Percentiles rank a stretch among this genome's conserved stretches.
phyloP scores from a whole-genome alignment of 2,329 filamentous ascomycete genomes.

The Fusarium beomiforme region DNA sequence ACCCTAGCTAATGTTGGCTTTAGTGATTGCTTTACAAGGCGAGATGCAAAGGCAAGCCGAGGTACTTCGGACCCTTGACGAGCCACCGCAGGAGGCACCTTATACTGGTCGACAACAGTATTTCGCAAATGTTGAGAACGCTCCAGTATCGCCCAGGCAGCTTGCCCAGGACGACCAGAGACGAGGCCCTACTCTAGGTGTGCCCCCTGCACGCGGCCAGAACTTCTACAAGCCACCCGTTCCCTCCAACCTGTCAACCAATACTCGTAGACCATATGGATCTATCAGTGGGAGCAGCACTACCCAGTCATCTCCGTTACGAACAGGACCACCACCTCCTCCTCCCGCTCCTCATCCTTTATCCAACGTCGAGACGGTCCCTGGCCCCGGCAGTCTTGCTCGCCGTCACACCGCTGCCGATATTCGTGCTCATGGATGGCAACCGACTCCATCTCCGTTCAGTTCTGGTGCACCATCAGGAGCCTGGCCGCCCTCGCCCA shows the following conservation, averaged over 20 bases:
- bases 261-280: conserved; percentile 81
- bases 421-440: conserved; percentile 89
- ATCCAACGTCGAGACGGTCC: conserved; percentile 69
- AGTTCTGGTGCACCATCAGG: conserved; percentile 63
- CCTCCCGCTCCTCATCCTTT: conserved; percentile 72
- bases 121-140: conserved; percentile 74
- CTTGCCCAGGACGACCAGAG: conserved; percentile 86
- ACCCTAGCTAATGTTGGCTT: conserved; percentile 26
- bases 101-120: conserved; percentile 74
- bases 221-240: conserved; percentile 78
- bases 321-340: conserved; percentile 73
- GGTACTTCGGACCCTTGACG: conserved; percentile 65
- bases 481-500: conserved; percentile 66
- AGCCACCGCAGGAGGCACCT: conserved; percentile 71
- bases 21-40: conserved; percentile 65
- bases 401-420: conserved; percentile 95
- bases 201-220: conserved; percentile 67
- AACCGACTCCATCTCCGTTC: conserved; percentile 70
- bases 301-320: conserved; percentile 74
- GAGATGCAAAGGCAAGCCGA: conserved; percentile 72
- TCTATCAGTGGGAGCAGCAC: conserved; percentile 81
- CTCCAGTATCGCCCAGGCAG: conserved; percentile 88
- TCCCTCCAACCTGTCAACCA: conserved; percentile 82
- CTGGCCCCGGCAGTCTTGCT: conserved; percentile 75
- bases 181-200: conserved; percentile 74